Evolutionary conservation across 2,329 filamentous ascomycete species (phyloP), one percentile per base, ranked within the genome.

Genomic region (Triangularia verruculosa): DNA sequence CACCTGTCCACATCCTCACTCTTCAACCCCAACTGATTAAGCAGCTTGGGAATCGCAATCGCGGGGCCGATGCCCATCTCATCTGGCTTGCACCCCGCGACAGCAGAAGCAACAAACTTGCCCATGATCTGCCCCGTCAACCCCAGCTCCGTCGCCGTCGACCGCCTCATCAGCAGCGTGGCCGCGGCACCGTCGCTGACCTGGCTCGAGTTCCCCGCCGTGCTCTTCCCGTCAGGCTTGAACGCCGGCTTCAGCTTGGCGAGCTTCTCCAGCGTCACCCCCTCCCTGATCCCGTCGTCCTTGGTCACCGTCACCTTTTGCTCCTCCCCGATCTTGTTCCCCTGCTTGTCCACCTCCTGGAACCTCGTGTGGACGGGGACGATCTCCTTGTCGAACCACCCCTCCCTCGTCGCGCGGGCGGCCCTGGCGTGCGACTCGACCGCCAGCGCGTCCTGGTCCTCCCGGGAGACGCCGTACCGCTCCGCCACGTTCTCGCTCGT

Each of bases 11-110:
- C 86, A 63, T 97, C 92, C 1, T 82, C 80, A 12, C 80, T 88
- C 52, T 78, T 73, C 13, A 97, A 75, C 0, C 88, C 91, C 1
- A 89, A 84, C 65, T 86, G 85, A 17, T 80, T 75, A n/a, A 97
- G 81, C 20, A 97, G 81, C 74, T 89, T 90, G 6, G 93, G 93
- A 59, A 97, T 94, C 0, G 92, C 93, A 27, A 96, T 73, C 0
- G 92, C 92, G 0, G 94, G 93, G 0, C 94, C 93, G 63, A 97
- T 82, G 43, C 94, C 93, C 94, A 98, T 97, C 82, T 97, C 93
- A 72, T 96, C 92, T 0, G 94, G 93, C 59, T 82, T 82, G 74
- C 92, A 96, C 12, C 94, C 93, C 0, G 88, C 86, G 11, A 91
- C 88, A 28, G 87, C 83, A 1, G 90, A 89, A 0, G 85, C 89